Base-by-base conservation (phyloP, 2,329 filamentous ascomycete genomes). In the Calonectria hawksworthii region DNA sequence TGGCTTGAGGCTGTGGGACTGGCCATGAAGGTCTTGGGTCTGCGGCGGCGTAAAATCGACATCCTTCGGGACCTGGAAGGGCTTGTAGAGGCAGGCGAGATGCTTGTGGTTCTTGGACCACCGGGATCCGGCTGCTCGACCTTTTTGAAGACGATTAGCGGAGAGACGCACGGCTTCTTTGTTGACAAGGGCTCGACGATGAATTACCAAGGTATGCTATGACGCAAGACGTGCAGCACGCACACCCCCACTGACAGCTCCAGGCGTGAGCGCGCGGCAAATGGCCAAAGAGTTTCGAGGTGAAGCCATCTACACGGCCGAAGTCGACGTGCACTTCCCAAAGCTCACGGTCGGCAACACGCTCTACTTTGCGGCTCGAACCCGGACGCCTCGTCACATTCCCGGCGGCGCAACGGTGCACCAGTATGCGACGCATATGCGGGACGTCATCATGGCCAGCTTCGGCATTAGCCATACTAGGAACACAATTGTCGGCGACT, bases 381-480 rank as follows among this genome's bases (percentile, higher is more conserved):
- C 0, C 85, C 93, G 2, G 89, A 91, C 91, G 0, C 86, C 91
- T 68, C 93, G 92, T 0, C 92, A 93, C n/a, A 85, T 92, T 5
- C 79, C 77, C 0, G 76, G 77, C 0, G 80, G 78, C 0, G 75
- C 78, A 2, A 73, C 73, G 0, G 76, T 78, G 0, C n/a, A 67
- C 0, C 36, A 80, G 18, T 76, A 75, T 10, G 77, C 81, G 6
- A 81, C 79, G 74, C 78, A 80, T 75, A 63, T 63, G 56, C 80
- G 80, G 10, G 89, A 92, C 65, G 93, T 93, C 0, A 85, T 96
- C 70, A 85, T 96, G 82, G 93, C 92, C 79, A 94, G 96, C 85
- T 96, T 96, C 75, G 94, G 93, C 3, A 95, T 96, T 72, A 89
- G 87, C 8, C 94, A 96, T 79, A 95, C 94, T 0, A 91, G 91